phyloP scores from a whole-genome alignment of 257 asterid species.

The Asclepias syriaca region DNA sequence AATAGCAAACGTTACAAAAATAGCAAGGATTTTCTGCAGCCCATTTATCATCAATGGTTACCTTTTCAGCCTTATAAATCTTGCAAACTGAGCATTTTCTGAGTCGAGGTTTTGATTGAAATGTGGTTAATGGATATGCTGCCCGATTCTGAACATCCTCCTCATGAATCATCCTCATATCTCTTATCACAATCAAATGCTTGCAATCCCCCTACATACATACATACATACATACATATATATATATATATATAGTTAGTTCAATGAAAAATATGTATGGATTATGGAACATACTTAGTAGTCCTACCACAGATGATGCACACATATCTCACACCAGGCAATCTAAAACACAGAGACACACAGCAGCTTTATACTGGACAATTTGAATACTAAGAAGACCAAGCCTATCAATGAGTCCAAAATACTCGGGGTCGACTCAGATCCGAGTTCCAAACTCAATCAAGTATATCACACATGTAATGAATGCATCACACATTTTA shows the following conservation, averaged over 20 bases:
- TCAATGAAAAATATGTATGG: background rate
- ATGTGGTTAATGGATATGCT: constrained; percentile 58
- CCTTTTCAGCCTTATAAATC: constrained; percentile 62
- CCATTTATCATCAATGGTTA: constrained; percentile 89
- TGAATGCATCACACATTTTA: background rate
- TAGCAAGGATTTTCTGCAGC: constrained; percentile 73
- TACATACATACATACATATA: too few species aligned
- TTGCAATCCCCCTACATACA: constrained; percentile 68
- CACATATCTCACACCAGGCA: background rate
- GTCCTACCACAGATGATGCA: background rate
- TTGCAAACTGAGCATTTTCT: constrained; percentile 84
- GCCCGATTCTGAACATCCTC: constrained; percentile 82
- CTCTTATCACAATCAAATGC: constrained; percentile 66
- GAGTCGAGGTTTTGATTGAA: constrained; percentile 42
- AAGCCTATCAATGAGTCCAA: too few species aligned
- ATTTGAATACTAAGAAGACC: background rate
- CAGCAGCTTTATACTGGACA: background rate
- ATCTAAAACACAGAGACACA: background rate
- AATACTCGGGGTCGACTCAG: too few species aligned
- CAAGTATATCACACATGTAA: background rate
- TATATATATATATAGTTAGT: too few species aligned
- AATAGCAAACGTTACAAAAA: constrained; percentile 84
- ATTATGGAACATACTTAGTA: background rate
- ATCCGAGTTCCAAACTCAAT: too few species aligned
- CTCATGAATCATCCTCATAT: constrained; percentile 70